A percentile compares a stretch with the other conserved stretches of the same genome.
Conservation (phyloP, 495 filamentous ascomycete genomes). For the Podospora pseudoanserina region DNA sequence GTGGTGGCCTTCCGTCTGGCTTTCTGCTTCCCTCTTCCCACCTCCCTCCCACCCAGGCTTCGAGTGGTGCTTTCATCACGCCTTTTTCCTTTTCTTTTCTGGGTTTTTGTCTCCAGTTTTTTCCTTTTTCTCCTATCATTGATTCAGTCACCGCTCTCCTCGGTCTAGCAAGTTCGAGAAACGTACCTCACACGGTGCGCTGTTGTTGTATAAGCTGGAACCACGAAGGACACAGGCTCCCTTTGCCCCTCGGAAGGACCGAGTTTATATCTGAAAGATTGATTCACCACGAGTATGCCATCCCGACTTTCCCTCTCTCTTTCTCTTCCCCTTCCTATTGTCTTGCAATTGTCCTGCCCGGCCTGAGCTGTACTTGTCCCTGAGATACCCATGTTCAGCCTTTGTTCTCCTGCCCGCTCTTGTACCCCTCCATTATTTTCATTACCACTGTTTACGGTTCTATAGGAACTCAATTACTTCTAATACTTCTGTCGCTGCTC, state of each 20-base stretch:
- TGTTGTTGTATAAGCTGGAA: background rate
- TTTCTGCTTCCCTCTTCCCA: background rate
- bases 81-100: slow-evolving; percentile 4
- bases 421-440: background rate
- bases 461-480: background rate
- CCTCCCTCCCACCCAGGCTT: background rate
- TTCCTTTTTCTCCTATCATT: background rate
- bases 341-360: background rate
- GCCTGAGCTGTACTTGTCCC: background rate
- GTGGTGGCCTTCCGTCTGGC: slow-evolving; percentile 8
- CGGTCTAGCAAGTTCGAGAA: background rate
- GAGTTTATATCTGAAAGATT: background rate
- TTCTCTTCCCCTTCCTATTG: slow-evolving; percentile 2
- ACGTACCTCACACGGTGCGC: background rate
- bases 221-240: background rate
- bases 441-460: background rate
- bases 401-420: slow-evolving; percentile 8
- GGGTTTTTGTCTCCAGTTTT: slow-evolving; percentile 2
- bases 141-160: slow-evolving; percentile 2
- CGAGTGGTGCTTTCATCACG: background rate
- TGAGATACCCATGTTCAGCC: slow-evolving; percentile 2
- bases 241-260: background rate
- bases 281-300: background rate
- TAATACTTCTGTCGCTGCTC: background rate
- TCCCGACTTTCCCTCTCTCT: background rate